Percentiles rank a stretch among this genome's conserved stretches.
phyloP scores from a whole-genome alignment of 2,329 filamentous ascomycete species.

The Arachnopeziza araneosa region DNA sequence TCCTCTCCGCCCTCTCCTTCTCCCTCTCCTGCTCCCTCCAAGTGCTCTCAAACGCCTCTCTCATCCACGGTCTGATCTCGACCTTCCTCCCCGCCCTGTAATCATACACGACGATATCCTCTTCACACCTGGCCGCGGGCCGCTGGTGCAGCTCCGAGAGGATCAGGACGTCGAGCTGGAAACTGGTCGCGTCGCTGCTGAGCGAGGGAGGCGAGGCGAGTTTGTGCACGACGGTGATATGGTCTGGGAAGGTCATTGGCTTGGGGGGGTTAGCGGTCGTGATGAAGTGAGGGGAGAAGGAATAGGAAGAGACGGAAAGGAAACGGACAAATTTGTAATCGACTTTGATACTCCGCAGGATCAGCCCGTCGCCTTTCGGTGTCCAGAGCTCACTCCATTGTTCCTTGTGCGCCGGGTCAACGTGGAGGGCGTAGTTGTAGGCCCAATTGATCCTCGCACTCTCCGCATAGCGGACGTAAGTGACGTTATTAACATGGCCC shows the following conservation, averaged over 20 bases:
- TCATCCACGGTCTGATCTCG: conserved; percentile 53
- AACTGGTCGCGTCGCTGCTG: conserved; percentile 40
- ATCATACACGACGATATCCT: conserved; percentile 78
- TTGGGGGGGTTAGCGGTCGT: conserved; percentile 29
- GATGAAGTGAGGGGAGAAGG: conserved; percentile 1
- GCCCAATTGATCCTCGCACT: conserved; percentile 75
- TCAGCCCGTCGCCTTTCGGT: conserved; percentile 62
- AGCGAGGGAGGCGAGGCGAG: conserved; percentile 38
- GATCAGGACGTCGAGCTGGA: conserved; percentile 58
- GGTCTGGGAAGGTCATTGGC: conserved; percentile 81
- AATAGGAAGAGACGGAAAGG: neutral
- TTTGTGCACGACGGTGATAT: conserved; percentile 78
- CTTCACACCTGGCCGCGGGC: conserved; percentile 65
- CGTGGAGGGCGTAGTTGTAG: conserved; percentile 57
- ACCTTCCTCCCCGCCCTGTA: conserved; percentile 55
- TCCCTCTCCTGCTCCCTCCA: conserved; percentile 58
- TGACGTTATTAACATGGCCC: conserved; percentile 84
- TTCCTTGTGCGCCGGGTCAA: conserved; percentile 54
- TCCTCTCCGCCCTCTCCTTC: conserved; percentile 44
- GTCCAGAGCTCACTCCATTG: conserved; percentile 67
- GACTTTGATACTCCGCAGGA: conserved; percentile 72
- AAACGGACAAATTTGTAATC: conserved; percentile 80
- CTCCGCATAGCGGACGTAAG: conserved; percentile 80
- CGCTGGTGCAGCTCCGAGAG: conserved; percentile 71
- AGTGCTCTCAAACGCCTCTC: conserved; percentile 52